Percentiles rank a stretch among this genome's conserved stretches.
Conservation (phyloP, 805 yeast genomes). For the Sugiyamaella floridensis region DNA sequence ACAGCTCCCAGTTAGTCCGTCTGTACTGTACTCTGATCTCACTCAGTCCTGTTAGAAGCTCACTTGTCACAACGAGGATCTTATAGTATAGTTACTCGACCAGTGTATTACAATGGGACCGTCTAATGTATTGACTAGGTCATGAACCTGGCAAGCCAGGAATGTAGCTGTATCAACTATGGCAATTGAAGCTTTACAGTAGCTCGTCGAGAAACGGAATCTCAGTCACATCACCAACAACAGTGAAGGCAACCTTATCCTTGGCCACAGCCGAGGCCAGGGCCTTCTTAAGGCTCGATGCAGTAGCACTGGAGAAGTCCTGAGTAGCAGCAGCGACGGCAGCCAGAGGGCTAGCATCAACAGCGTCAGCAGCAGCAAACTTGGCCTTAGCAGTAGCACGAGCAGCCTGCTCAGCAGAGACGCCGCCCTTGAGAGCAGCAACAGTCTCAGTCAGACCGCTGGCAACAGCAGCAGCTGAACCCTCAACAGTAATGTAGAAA, state of each 20-base stretch:
- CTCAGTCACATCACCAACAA: slow-evolving; percentile 78
- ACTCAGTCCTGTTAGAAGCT: too few relatives aligned
- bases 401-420: slow-evolving; percentile 34
- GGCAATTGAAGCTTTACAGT: slow-evolving; percentile 34
- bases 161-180: not conserved
- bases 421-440: slow-evolving; percentile 23
- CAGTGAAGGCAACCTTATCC: slow-evolving; percentile 72
- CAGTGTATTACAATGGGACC: not conserved
- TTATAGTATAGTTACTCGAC: too few relatives aligned
- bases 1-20: too few relatives aligned
- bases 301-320: slow-evolving; percentile 30
- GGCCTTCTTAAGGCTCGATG: slow-evolving; percentile 27
- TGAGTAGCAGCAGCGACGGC: slow-evolving; percentile 38
- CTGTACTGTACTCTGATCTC: too few relatives aligned
- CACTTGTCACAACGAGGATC: too few relatives aligned
- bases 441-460: slow-evolving; percentile 45
- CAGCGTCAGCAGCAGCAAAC: slow-evolving; percentile 48
- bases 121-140: not conserved
- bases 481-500: slow-evolving; percentile 62
- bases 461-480: slow-evolving; percentile 51
- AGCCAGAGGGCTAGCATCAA: slow-evolving; percentile 30
- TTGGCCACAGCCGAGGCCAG: slow-evolving; percentile 30
- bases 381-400: slow-evolving; percentile 50
- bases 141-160: not conserved
- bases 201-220: slow-evolving; percentile 89